phyloP scores from a whole-genome alignment of 164 flowering plant species.

The Kalanchoe fedtschenkoi region DNA sequence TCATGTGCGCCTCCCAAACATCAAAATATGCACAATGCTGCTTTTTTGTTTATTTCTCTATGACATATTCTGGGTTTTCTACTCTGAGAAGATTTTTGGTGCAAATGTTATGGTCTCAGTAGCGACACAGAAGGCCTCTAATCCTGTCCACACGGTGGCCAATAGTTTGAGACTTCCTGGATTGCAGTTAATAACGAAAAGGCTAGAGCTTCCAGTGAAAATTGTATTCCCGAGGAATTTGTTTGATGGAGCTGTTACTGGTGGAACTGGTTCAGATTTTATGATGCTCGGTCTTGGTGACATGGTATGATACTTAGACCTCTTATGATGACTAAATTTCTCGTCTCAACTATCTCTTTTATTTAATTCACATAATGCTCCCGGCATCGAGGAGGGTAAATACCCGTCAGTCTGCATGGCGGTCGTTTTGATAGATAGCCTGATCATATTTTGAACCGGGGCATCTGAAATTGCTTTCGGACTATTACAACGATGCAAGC shows the following conservation, averaged over 20 bases:
- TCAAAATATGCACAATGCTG: constrained; percentile 87
- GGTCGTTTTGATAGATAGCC: no score
- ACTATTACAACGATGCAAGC: neutral
- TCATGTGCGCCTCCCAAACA: constrained; percentile 92
- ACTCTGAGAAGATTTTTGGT: constrained; percentile 89
- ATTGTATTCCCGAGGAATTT: constrained; percentile 84
- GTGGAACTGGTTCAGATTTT: constrained; percentile 48
- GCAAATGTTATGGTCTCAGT: constrained; percentile 96
- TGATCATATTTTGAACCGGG: no score
- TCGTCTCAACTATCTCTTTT: neutral
- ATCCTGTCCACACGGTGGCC: constrained; percentile 91
- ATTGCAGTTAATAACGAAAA: constrained; percentile 71
- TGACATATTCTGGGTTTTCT: constrained; percentile 98
- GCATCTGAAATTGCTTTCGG: neutral
- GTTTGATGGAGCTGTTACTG: constrained; percentile 53
- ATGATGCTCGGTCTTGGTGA: constrained; percentile 99
- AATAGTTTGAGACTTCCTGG: constrained; percentile 90
- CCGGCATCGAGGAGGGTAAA: neutral
- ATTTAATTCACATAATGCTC: neutral
- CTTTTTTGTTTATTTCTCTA: constrained; percentile 79
- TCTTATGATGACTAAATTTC: neutral
- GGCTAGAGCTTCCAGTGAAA: constrained; percentile 85
- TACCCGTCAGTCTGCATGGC: neutral
- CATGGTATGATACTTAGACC: constrained; percentile 48
- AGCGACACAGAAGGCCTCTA: constrained; percentile 90